Evolutionary conservation across 1,284 basidiomycete species (phyloP), one percentile per base, ranked within the genome.

Genomic region (Rhodotorula sp.): DNA sequence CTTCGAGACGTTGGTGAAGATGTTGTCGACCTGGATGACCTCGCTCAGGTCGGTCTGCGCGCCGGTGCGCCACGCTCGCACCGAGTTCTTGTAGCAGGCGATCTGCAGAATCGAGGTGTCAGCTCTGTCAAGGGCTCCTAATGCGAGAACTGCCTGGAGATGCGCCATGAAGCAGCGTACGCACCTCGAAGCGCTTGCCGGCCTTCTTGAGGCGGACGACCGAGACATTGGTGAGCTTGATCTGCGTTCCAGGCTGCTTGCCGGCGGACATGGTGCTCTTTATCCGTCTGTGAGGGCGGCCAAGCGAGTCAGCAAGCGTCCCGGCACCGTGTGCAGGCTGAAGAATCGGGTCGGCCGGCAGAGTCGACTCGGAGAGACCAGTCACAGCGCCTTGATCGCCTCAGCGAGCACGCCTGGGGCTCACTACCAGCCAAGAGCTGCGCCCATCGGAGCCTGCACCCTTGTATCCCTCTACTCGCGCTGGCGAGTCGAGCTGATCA

Each of bases 1-100:
- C 82, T 99, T 99, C 16, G 93, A 93, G 23, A 98, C 96, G 82
- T 99, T 99, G 63, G 88, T 86, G 82, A 98, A 99, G 63, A 99
- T 91, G 78, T 93, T 94, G 79, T 90, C 91, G 80, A 98, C 57
- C 83, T 99, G 97, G 41, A 99, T 87, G 44, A 99, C 93, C 79
- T 99, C 96, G 78, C 97, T 93, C 50, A 99, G 83, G 82, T 92
- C 91, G 52, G 89, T 95, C 85, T 99, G 96, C 34, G 96, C 91
- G 72, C 93, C 93, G 66, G 88, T 92, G 68, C 96, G 85, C 88
- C 91, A 99, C 82, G 97, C 95, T 77, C 94, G 91, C 27, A 98
- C 96, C 84, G 98, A 98, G 84, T 99, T 99, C 86, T 98, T 97
- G 85, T 63, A 63, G 82, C 95, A 98, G 60, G 96, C 96, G 77